phyloP scores from a whole-genome alignment of 2,329 filamentous ascomycete species.

The Colletotrichum endophyticum region DNA sequence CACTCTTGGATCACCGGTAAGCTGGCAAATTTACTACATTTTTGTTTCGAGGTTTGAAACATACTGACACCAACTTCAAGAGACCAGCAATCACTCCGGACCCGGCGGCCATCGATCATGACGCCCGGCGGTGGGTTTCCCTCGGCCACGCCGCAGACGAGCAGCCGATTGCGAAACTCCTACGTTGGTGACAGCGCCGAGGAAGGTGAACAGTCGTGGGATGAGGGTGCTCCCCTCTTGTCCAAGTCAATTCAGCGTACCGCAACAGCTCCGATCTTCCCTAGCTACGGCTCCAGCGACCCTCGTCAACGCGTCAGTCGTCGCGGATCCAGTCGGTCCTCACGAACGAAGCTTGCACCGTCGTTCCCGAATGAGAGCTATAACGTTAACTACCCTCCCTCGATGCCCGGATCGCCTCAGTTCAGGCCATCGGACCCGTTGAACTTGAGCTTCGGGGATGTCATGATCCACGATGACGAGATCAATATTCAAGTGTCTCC shows the following conservation, averaged over 20 bases:
- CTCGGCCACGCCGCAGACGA: slow-evolving; percentile 15
- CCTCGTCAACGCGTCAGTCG: slow-evolving; percentile 38
- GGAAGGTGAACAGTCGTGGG: slow-evolving; percentile 46
- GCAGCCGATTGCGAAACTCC: slow-evolving; percentile 28
- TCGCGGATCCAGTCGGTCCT: slow-evolving; percentile 57
- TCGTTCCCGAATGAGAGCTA: slow-evolving; percentile 50
- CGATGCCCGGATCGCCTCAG: slow-evolving; percentile 66
- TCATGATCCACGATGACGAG: slow-evolving; percentile 71
- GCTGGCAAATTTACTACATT: slow-evolving; percentile 23
- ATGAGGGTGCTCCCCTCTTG: slow-evolving; percentile 63
- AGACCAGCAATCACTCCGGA: slow-evolving; percentile 65
- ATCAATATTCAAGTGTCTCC: slow-evolving; percentile 44
- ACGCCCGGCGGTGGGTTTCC: slow-evolving; percentile 37
- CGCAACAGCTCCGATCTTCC: slow-evolving; percentile 14
- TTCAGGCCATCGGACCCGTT: slow-evolving; percentile 53
- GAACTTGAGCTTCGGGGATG: slow-evolving; percentile 68
- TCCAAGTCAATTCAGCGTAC: slow-evolving; percentile 43
- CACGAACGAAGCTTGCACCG: slow-evolving; percentile 45
- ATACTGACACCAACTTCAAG: slow-evolving; percentile 36
- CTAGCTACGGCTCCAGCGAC: slow-evolving; percentile 21
- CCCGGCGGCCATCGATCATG: slow-evolving; percentile 64
- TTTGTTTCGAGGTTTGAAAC: neutral
- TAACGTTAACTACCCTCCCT: slow-evolving; percentile 73
- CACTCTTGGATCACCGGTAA: slow-evolving; percentile 84
- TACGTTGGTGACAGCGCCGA: slow-evolving; percentile 45